phyloP scores from a whole-genome alignment of 768 basidiomycete species.

The Podaxis sp. region DNA sequence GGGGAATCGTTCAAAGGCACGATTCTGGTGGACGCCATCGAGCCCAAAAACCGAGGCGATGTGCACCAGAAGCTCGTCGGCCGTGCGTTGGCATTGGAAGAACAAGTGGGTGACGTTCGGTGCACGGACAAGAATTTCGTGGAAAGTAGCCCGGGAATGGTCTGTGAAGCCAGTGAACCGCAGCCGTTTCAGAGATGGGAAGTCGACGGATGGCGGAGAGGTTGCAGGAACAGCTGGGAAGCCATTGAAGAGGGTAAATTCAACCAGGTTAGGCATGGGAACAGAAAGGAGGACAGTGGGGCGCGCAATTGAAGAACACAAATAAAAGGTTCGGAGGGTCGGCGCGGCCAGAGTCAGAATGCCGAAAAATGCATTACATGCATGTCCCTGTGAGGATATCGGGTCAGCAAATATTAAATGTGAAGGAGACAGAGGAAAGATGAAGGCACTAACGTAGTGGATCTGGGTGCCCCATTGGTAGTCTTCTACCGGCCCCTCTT shows the following conservation, averaged over 20 bases:
- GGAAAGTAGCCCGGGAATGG: conserved; percentile 20
- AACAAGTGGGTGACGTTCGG: conserved; percentile 9
- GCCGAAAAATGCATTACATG: conserved; percentile 14
- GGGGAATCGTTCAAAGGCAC: neutral
- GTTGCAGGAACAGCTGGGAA: conserved; percentile 17
- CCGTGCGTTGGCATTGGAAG: neutral
- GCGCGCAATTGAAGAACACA: conserved; percentile 21
- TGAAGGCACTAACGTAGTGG: conserved; percentile 9
- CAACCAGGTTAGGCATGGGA: conserved; percentile 21
- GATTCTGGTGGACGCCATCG: neutral
- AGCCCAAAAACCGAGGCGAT: neutral
- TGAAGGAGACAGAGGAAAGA: neutral
- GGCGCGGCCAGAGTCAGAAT: conserved; percentile 19
- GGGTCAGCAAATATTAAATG: neutral
- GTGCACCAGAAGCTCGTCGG: neutral
- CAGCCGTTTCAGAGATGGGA: conserved; percentile 19
- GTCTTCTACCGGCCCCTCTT: neutral
- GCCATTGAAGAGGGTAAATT: conserved; percentile 23
- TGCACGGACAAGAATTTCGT: conserved; percentile 10
- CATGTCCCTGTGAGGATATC: conserved; percentile 12
- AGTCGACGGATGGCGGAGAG: conserved; percentile 11
- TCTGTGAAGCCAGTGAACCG: conserved; percentile 19
- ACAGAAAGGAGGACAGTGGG: conserved; percentile 15
- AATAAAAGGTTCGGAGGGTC: conserved; percentile 20
- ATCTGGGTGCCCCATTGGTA: neutral